Conservation (phyloP, 345 rosid genomes). For the Excoecaria cochinchinensis region DNA sequence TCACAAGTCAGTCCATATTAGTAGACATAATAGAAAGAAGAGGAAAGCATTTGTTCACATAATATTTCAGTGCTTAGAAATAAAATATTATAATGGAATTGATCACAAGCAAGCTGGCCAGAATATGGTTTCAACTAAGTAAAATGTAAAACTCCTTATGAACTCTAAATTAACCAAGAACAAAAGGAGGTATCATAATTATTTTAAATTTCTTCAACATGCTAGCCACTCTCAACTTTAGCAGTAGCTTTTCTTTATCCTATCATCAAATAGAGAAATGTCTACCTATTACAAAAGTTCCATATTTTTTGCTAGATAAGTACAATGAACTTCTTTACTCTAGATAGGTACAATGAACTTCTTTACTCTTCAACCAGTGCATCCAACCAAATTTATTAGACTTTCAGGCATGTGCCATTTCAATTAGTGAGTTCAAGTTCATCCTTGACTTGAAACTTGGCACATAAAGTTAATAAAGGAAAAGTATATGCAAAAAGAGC, state of each 20-base stretch:
- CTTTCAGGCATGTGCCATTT: no score
- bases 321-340: neutral
- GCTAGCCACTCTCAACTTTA: neutral
- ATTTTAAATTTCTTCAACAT: neutral
- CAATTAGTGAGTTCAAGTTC: neutral
- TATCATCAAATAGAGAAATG: no score
- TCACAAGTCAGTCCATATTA: neutral
- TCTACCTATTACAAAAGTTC: neutral
- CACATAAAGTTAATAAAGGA: neutral
- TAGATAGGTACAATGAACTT: no score
- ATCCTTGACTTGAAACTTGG: neutral
- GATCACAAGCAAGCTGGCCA: constrained; percentile 1
- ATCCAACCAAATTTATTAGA: neutral
- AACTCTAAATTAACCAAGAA: neutral
- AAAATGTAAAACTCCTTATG: neutral
- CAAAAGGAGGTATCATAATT: neutral
- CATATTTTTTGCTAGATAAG: neutral
- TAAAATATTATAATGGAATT: neutral
- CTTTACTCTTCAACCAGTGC: neutral
- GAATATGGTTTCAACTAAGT: neutral
- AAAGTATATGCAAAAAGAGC: neutral
- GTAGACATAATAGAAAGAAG: neutral
- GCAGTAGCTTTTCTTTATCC: neutral
- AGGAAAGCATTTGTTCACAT: neutral
- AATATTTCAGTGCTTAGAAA: neutral